Evolutionary conservation across 106 monocot species (phyloP).

Genomic region (Dendrobium catenatum): DNA sequence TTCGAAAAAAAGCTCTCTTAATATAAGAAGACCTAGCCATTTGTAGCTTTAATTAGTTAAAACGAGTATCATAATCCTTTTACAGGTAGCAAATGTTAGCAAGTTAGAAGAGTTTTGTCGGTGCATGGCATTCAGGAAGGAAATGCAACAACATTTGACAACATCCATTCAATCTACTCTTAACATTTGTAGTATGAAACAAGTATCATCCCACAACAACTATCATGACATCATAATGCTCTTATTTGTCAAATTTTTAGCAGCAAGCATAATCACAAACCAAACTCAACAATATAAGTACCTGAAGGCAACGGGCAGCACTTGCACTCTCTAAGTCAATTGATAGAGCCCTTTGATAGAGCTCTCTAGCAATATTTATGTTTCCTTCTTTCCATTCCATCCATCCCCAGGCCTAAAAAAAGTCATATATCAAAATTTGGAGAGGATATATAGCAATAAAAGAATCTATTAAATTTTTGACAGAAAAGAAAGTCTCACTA

Average conservation of each 20-base stretch:
- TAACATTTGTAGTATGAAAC: not conserved
- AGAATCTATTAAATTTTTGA: not conserved
- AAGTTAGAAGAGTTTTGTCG: not conserved
- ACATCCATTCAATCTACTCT: not conserved
- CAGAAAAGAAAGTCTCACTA: not conserved
- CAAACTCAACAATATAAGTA: constrained; percentile 12
- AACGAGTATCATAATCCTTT: no score
- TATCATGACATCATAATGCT: not conserved
- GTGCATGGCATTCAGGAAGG: not conserved
- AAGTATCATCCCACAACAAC: not conserved
- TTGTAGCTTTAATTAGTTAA: not conserved
- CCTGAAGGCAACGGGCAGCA: constrained; percentile 97
- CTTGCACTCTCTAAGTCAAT: constrained; percentile 79
- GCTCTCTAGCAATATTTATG: constrained; percentile 67
- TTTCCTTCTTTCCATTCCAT: constrained; percentile 99
- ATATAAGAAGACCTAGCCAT: no score
- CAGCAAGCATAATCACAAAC: not conserved
- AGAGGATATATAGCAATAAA: not conserved
- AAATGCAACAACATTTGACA: not conserved
- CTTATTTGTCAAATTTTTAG: not conserved
- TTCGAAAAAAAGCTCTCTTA: no score
- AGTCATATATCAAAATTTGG: constrained; percentile 7
- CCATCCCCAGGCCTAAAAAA: constrained; percentile 96
- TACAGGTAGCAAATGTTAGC: not conserved
- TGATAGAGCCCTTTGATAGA: constrained; percentile 74